Percentiles rank a stretch among this genome's conserved stretches.
These are phyloP conservation scores for Gomphus bonarii DNA, from an alignment of 1,284 basidiomycete species.

Conservation along the genomic window DNA sequence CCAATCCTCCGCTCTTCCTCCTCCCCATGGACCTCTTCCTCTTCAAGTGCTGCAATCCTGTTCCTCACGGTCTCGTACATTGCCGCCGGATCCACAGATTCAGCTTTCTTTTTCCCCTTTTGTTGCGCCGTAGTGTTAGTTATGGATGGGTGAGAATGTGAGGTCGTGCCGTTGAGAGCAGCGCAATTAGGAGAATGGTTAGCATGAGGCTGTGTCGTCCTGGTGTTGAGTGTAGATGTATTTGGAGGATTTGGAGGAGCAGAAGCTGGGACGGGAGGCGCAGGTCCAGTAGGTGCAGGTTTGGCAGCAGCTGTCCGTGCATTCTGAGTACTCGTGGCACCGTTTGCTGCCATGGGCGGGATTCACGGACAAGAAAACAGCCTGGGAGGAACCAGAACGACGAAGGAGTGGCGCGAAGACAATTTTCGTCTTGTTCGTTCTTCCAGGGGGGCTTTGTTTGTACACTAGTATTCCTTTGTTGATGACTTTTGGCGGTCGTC, in stretches of 20 bases:
- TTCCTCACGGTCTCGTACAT: slow-evolving; percentile 82
- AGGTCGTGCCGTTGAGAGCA: slow-evolving; percentile 1
- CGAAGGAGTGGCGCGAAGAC: not conserved
- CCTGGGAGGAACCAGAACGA: not conserved
- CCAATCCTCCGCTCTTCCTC: slow-evolving; percentile 70
- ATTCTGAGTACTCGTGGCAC: slow-evolving; percentile 8
- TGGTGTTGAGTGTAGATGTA: slow-evolving; percentile 34
- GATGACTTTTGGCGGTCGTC: not conserved
- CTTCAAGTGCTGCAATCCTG: slow-evolving; percentile 74
- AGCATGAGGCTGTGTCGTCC: slow-evolving; percentile 17
- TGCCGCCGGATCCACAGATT: slow-evolving; percentile 63
- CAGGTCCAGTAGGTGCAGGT: slow-evolving; percentile 45
- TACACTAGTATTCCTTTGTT: slow-evolving; percentile 6
- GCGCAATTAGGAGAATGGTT: slow-evolving; percentile 29
- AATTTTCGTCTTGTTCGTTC: slow-evolving; percentile 2
- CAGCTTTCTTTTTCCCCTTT: slow-evolving; percentile 38
- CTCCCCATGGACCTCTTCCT: slow-evolving; percentile 73
- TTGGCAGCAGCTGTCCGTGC: slow-evolving; percentile 16
- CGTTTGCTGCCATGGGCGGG: slow-evolving; percentile 9
- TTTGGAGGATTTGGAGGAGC: slow-evolving; percentile 45
- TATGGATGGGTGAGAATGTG: slow-evolving; percentile 15
- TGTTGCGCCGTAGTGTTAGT: slow-evolving; percentile 24
- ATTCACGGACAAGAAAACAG: not conserved
- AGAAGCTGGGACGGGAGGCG: slow-evolving; percentile 44
- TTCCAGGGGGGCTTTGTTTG: slow-evolving; percentile 1